Conservation (phyloP, 2,329 filamentous ascomycete genomes). For the Pochonia chlamydosporia region DNA sequence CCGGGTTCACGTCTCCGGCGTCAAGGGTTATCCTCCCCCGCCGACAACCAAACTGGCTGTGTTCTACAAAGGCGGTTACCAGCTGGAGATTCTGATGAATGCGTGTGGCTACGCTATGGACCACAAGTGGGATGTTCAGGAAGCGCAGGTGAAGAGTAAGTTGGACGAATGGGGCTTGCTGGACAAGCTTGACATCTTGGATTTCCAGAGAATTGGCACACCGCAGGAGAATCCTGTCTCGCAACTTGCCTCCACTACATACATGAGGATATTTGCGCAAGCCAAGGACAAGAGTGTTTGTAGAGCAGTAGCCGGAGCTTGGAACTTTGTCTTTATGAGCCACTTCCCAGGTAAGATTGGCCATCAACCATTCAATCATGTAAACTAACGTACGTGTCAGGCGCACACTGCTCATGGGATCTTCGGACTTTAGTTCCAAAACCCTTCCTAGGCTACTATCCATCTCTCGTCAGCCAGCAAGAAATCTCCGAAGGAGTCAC, state of each 20-base stretch:
- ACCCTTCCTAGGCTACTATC: slow-evolving; percentile 17
- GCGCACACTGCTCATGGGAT: slow-evolving; percentile 37
- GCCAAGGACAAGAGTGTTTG: slow-evolving; percentile 23
- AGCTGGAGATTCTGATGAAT: slow-evolving; percentile 38
- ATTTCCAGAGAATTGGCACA: slow-evolving; percentile 38
- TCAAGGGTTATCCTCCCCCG: slow-evolving; percentile 37
- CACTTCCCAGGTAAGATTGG: slow-evolving; percentile 27
- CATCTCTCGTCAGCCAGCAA: slow-evolving; percentile 17
- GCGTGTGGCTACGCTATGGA: slow-evolving; percentile 40
- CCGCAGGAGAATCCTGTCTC: slow-evolving; percentile 26
- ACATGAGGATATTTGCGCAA: slow-evolving; percentile 38
- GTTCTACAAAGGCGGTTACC: slow-evolving; percentile 42
- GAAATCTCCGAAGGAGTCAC: slow-evolving; percentile 25
- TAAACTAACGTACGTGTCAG: slow-evolving; percentile 15
- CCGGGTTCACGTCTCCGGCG: slow-evolving; percentile 34
- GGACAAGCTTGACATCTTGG: slow-evolving; percentile 41
- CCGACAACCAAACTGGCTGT: slow-evolving; percentile 47
- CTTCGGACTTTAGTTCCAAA: slow-evolving; percentile 28
- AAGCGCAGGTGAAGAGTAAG: slow-evolving; percentile 38
- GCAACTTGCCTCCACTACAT: slow-evolving; percentile 37
- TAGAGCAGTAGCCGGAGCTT: slow-evolving; percentile 20
- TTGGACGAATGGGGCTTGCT: slow-evolving; percentile 30
- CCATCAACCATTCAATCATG: not conserved
- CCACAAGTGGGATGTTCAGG: slow-evolving; percentile 43
- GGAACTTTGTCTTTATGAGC: slow-evolving; percentile 29